Evolutionary conservation across 495 filamentous ascomycete species (phyloP).

Genomic region (Tuber magnatum): DNA sequence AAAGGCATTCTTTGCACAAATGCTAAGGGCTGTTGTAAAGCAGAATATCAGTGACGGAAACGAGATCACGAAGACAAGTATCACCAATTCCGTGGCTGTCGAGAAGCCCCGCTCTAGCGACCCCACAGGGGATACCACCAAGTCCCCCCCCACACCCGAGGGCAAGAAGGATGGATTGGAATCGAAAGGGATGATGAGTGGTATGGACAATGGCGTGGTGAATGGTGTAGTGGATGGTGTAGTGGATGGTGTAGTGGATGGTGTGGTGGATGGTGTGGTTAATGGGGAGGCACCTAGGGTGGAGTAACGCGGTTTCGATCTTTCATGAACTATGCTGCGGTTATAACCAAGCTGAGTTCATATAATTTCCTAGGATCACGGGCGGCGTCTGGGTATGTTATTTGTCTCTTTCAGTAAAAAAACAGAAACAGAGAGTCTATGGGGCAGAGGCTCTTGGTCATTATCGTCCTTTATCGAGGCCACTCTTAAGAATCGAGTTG

Average conservation of each 20-base stretch:
- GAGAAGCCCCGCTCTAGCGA: not conserved
- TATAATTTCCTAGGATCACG: not conserved
- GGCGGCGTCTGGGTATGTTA: not conserved
- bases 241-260: not conserved
- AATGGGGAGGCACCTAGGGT: not conserved
- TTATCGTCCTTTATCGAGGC: not conserved
- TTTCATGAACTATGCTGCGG: not conserved
- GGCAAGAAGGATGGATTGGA: not conserved
- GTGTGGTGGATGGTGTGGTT: not conserved
- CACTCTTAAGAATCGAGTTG: not conserved
- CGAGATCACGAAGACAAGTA: not conserved
- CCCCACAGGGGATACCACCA: not conserved
- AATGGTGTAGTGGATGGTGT: not conserved
- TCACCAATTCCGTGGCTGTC: not conserved
- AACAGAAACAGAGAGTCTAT: not conserved
- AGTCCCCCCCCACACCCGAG: not conserved
- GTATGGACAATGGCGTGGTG: not conserved
- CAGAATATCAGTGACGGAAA: not conserved
- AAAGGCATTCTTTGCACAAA: slow-evolving; percentile 6
- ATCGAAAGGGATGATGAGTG: not conserved
- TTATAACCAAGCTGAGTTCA: not conserved
- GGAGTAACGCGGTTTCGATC: not conserved
- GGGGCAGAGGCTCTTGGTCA: not conserved
- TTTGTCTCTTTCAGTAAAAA: not conserved
- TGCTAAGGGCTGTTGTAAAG: not conserved